Percentiles rank a stretch among this genome's conserved stretches.
Evolutionary conservation across 208 protist species (phyloP).

Genomic region (Crithidia fasciculata): DNA sequence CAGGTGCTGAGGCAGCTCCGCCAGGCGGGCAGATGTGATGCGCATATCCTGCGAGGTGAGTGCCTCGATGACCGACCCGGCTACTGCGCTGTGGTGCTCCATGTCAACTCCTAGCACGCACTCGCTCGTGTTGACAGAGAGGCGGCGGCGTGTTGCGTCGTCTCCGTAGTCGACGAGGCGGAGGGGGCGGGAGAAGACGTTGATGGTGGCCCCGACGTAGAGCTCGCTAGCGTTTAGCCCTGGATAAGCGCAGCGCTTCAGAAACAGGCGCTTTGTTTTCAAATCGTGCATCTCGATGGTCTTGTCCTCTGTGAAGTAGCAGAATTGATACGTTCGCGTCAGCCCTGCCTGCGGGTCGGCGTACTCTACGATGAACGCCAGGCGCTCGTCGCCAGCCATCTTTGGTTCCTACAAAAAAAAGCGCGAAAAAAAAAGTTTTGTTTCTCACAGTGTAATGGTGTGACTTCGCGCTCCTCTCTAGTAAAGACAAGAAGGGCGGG

Average conservation of each 20-base stretch:
- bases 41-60: constrained; percentile 65
- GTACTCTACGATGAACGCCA: constrained; percentile 91
- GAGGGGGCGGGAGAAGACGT: constrained; percentile 92
- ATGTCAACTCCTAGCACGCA: constrained; percentile 71
- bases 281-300: constrained; percentile 96
- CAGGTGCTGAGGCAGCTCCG: constrained; percentile 62
- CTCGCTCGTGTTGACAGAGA: constrained; percentile 61
- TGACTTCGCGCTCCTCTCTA: too few species aligned
- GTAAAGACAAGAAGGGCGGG: constrained; percentile 2
- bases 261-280: constrained; percentile 91
- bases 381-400: constrained; percentile 63
- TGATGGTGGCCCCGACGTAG: constrained; percentile 92
- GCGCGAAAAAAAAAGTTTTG: background rate
- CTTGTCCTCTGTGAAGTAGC: constrained; percentile 89
- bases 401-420: constrained; percentile 6
- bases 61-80: constrained; percentile 58
- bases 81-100: constrained; percentile 28
- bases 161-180: constrained; percentile 94
- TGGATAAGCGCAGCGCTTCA: constrained; percentile 92
- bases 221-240: constrained; percentile 84
- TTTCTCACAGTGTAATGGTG: too few species aligned
- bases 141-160: constrained; percentile 76
- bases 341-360: constrained; percentile 90
- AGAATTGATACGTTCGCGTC: constrained; percentile 88
- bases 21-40: constrained; percentile 72